Conservation (phyloP, 2,329 filamentous ascomycete species). For the Ceratocystis ficicola region DNA sequence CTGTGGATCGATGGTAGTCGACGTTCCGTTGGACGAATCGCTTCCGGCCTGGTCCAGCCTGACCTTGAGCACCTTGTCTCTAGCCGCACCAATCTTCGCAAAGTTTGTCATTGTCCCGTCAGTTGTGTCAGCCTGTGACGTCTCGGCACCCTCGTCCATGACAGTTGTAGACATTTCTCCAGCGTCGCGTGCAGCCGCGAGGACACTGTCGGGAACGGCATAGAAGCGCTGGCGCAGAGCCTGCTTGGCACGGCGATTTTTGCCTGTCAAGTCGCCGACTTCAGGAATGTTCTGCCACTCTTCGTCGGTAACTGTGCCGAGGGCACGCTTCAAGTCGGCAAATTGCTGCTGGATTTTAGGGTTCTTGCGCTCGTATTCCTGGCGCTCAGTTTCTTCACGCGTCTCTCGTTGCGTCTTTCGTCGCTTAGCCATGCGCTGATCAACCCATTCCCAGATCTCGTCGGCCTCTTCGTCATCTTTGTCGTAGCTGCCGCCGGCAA, state of each 20-base stretch:
- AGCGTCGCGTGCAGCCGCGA: constrained; percentile 71
- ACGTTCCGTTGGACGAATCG: constrained; percentile 60
- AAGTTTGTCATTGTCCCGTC: constrained; percentile 97
- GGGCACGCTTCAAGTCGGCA: constrained; percentile 81
- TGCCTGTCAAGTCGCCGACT: constrained; percentile 90
- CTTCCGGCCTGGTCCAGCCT: constrained; percentile 63
- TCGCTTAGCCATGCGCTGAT: constrained; percentile 91
- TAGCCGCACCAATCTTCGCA: constrained; percentile 87
- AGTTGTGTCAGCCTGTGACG: constrained; percentile 33
- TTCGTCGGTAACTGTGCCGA: constrained; percentile 81
- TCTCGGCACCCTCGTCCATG: constrained; percentile 51
- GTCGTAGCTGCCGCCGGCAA: constrained; percentile 90
- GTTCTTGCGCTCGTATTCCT: constrained; percentile 94
- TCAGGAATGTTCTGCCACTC: constrained; percentile 95
- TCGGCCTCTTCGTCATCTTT: constrained; percentile 97
- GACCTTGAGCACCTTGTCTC: constrained; percentile 93
- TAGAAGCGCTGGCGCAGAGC: constrained; percentile 79
- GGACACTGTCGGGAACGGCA: constrained; percentile 88
- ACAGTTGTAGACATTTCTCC: constrained; percentile 78
- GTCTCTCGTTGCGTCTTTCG: constrained; percentile 86
- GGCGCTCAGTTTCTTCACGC: constrained; percentile 77
- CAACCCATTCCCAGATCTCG: constrained; percentile 86
- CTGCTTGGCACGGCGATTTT: constrained; percentile 75
- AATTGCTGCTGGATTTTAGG: constrained; percentile 98
- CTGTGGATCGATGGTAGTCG: constrained; percentile 86